Evolutionary conservation across 139 green algal genomes (phyloP).

Genomic region (Auxenochlorella pyrenoidosa): DNA sequence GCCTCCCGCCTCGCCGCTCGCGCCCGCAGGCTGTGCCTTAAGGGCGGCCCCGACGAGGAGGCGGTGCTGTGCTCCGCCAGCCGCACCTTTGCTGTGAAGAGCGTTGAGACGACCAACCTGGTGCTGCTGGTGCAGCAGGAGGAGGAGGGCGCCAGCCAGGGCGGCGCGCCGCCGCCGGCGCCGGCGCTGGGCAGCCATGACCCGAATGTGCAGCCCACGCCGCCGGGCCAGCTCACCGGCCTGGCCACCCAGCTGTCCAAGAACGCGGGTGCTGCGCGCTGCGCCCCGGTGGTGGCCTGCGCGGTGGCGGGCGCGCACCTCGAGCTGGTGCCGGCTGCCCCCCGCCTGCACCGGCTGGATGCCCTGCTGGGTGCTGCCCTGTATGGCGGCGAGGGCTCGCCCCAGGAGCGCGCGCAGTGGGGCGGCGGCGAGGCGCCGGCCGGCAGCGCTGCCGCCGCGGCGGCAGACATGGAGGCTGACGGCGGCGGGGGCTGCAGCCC

Average conservation of each 20-base stretch:
- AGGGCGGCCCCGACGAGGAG: slow-evolving; percentile 46
- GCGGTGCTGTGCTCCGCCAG: slow-evolving; percentile 51
- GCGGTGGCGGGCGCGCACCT: slow-evolving; percentile 43
- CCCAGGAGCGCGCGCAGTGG: neutral
- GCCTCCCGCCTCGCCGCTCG: neutral
- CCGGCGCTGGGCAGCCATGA: slow-evolving; percentile 12
- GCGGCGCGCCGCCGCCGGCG: neutral
- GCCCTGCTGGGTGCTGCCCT: slow-evolving; percentile 27
- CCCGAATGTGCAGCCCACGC: slow-evolving; percentile 17
- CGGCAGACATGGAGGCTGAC: neutral
- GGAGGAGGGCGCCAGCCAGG: neutral
- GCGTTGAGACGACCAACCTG: slow-evolving; percentile 58
- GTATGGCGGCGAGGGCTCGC: neutral
- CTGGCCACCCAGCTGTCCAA: slow-evolving; percentile 41
- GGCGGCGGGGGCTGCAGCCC: neutral
- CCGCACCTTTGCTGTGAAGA: slow-evolving; percentile 51
- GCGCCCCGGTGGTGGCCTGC: slow-evolving; percentile 27
- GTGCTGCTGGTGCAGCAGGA: slow-evolving; percentile 45
- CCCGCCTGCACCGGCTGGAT: slow-evolving; percentile 46
- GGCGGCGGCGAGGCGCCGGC: slow-evolving; percentile 11
- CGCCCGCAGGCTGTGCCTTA: slow-evolving; percentile 40
- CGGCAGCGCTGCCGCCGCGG: neutral
- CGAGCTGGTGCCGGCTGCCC: slow-evolving; percentile 42
- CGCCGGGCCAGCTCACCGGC: slow-evolving; percentile 19
- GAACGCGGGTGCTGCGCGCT: slow-evolving; percentile 25